A percentile compares a stretch with the other conserved stretches of the same genome.
Conservation (phyloP, 2,329 filamentous ascomycete species). For the Diplodia seriata region DNA sequence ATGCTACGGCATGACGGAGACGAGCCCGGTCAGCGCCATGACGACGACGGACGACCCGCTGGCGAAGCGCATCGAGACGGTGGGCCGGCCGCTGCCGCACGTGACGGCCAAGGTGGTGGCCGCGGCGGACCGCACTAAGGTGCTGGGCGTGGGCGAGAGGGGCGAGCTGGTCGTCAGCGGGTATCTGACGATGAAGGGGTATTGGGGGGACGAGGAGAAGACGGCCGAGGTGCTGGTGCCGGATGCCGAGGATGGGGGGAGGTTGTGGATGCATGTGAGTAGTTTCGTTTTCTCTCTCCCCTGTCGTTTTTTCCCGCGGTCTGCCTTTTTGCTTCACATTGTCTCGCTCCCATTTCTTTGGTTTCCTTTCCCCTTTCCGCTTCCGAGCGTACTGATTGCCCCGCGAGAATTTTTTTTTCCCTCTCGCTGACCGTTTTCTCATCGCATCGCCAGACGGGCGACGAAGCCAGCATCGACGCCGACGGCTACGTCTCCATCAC, state of each 20-base stretch:
- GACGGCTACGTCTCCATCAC: slow-evolving; percentile 89
- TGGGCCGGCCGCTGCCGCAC: slow-evolving; percentile 85
- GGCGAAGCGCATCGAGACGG: slow-evolving; percentile 73
- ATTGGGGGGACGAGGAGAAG: slow-evolving; percentile 75
- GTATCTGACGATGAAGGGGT: slow-evolving; percentile 89
- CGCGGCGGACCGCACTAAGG: slow-evolving; percentile 63
- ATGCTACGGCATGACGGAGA: slow-evolving; percentile 97
- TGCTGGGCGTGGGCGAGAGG: slow-evolving; percentile 68
- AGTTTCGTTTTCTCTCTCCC: no score
- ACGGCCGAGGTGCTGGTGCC: slow-evolving; percentile 73
- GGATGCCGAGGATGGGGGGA: slow-evolving; percentile 56
- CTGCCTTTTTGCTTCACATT: not conserved
- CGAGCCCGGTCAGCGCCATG: slow-evolving; percentile 77
- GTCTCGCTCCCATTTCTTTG: no score
- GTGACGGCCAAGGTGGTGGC: slow-evolving; percentile 80
- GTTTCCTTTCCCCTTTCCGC: no score
- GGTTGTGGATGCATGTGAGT: slow-evolving; percentile 81
- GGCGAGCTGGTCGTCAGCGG: slow-evolving; percentile 86
- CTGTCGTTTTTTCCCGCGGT: not conserved
- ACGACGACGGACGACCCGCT: slow-evolving; percentile 78
- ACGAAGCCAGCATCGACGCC: slow-evolving; percentile 84
- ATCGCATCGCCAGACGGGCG: slow-evolving; percentile 67
- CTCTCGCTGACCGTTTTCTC: no score
- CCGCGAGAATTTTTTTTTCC: no score
- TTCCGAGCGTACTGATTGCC: no score